Percentiles rank a stretch among this genome's conserved stretches.
phyloP scores from a whole-genome alignment of 345 rosid species.

The Excoecaria cochinchinensis region DNA sequence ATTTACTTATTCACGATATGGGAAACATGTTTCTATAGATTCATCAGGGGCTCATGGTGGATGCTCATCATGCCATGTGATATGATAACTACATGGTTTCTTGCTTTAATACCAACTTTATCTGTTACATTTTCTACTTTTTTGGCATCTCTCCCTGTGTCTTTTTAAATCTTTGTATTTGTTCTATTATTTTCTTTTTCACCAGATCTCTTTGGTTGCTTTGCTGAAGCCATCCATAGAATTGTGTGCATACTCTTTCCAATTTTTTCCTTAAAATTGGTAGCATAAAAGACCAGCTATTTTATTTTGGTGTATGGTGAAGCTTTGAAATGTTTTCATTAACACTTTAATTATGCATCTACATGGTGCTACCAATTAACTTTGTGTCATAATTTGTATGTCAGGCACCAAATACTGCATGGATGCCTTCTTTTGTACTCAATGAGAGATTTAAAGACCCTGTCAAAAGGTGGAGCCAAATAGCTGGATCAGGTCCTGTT shows the following conservation, averaged over 20 bases:
- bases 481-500: constrained; percentile 71
- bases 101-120: not conserved
- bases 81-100: not conserved
- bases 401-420: constrained; percentile 59
- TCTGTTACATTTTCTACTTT: not conserved
- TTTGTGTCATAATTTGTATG: constrained; percentile 18
- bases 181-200: not conserved
- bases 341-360: not conserved
- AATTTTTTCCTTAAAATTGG: too few relatives aligned
- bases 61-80: not conserved
- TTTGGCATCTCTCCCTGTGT: too few relatives aligned
- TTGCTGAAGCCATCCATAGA: not conserved
- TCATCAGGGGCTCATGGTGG: not conserved
- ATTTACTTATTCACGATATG: not conserved
- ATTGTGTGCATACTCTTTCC: not conserved
- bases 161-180: not conserved
- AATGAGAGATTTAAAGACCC: constrained; percentile 59
- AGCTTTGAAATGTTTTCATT: not conserved
- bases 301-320: not conserved
- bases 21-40: not conserved
- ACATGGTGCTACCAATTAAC: not conserved
- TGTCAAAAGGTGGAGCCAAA: constrained; percentile 59
- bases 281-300: not conserved
- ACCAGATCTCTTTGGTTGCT: not conserved
- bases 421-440: constrained; percentile 45